These are phyloP conservation scores for Fomitopsis schrenkii DNA, from an alignment of 1,284 basidiomycete genomes.

Conservation along the genomic window DNA sequence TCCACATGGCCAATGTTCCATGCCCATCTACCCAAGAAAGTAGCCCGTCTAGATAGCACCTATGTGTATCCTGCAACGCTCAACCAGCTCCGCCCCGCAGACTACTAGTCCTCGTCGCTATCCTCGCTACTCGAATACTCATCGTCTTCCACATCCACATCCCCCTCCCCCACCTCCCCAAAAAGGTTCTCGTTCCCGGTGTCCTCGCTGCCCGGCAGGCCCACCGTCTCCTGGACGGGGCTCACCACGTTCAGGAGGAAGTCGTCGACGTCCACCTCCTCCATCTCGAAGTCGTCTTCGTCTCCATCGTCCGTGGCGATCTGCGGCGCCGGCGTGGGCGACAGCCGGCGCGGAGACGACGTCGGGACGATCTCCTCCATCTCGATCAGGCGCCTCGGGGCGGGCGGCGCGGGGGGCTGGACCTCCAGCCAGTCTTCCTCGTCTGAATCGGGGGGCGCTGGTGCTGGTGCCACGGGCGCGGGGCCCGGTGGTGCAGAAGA, in stretches of 20 bases:
- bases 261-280: slow-evolving; percentile 28
- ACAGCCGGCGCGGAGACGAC: slow-evolving; percentile 11
- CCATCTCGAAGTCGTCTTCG: slow-evolving; percentile 31
- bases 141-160: slow-evolving; percentile 41
- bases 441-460: slow-evolving; percentile 43
- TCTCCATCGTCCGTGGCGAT: slow-evolving; percentile 14
- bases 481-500: background rate
- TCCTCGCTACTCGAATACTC: slow-evolving; percentile 64
- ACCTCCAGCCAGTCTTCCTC: slow-evolving; percentile 45
- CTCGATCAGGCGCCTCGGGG: slow-evolving; percentile 13
- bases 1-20: too few relatives aligned
- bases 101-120: slow-evolving; percentile 56
- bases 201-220: slow-evolving; percentile 31
- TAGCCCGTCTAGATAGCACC: background rate
- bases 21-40: background rate
- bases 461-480: background rate
- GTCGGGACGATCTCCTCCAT: slow-evolving; percentile 26
- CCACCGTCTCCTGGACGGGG: slow-evolving; percentile 30
- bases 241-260: slow-evolving; percentile 32
- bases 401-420: slow-evolving; percentile 27
- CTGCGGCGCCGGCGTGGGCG: background rate
- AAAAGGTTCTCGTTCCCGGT: background rate
- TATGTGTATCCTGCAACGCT: background rate
- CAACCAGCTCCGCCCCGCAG: background rate
- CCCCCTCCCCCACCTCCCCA: background rate